Evolutionary conservation across 495 filamentous ascomycete genomes (phyloP).

Genomic region (Daldinia concentrica): DNA sequence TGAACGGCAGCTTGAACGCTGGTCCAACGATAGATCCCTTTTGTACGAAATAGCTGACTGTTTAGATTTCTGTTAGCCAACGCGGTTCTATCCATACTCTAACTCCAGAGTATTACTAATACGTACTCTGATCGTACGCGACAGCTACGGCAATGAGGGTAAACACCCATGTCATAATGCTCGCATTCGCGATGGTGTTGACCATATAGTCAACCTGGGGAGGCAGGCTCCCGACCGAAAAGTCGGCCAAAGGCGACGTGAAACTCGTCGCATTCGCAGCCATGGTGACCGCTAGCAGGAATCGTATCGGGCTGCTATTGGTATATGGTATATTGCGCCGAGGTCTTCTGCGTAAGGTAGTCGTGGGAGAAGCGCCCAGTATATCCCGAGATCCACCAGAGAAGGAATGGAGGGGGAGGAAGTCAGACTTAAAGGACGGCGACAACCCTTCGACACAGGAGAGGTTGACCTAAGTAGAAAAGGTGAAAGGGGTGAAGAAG

Average conservation of each 20-base stretch:
- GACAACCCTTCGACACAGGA: conserved; percentile 23
- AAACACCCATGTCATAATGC: conserved; percentile 68
- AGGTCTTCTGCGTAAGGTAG: conserved; percentile 5
- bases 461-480: conserved; percentile 14
- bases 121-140: conserved; percentile 86
- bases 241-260: conserved; percentile 77
- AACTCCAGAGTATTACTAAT: not conserved
- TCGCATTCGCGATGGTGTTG: conserved; percentile 61
- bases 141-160: conserved; percentile 75
- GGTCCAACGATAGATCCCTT: conserved; percentile 90
- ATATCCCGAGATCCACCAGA: conserved; percentile 14
- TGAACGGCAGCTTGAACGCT: conserved; percentile 87
- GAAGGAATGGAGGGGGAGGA: not conserved
- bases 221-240: conserved; percentile 54
- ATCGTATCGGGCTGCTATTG: not conserved
- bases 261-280: conserved; percentile 73
- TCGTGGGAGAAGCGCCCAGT: conserved; percentile 2
- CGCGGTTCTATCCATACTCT: conserved; percentile 9
- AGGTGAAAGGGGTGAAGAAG: conserved; percentile 9
- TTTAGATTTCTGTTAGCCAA: conserved; percentile 40
- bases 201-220: conserved; percentile 56
- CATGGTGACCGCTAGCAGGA: conserved; percentile 56
- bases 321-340: conserved; percentile 14
- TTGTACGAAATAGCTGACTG: conserved; percentile 84
- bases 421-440: conserved; percentile 1